Evolutionary conservation across 495 filamentous ascomycete genomes (phyloP), one percentile per base, ranked within the genome.

Genomic region (Tuber melanosporum): DNA sequence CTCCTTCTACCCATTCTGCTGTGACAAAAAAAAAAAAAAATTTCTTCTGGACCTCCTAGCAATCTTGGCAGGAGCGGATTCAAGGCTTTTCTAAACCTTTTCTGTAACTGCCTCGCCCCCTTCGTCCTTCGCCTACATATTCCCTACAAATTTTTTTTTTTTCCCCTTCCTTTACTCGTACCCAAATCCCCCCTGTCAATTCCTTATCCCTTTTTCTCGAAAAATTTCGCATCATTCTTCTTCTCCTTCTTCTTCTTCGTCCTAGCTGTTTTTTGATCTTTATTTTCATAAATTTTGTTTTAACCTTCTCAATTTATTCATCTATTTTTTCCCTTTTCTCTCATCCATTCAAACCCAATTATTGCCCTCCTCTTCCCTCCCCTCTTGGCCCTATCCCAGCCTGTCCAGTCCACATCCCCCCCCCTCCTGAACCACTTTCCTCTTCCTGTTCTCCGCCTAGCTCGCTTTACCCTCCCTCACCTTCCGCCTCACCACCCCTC

Each of bases 311-410:
- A 57, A 73, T 52, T 71, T 71, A 72, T 71, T 75, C 82, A 14
- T 66, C 43, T 71, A 76, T 73, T 73, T 75, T 71, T 49, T 74
- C 74, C 72, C 57, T 69, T 47, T 71, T 72, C 43, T 78, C 71
- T 73, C 81, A 76, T 69, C 70, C 41, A 75, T 39, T 62, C 52
- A 71, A 76, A 76, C 81, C 73, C 73, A 52, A 71, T 82, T 71
- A 73, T 75, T 82, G 74, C 75, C 75, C 69, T 76, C 74, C 75
- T 46, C 70, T 73, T 71, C 74, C 78, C 69, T 45, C 73, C 75
- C 79, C 75, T 82, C 79, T 76, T 75, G 79, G 76, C 74, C 66
- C 76, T 74, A 79, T 74, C 77, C 71, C 75, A 73, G 77, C 75
- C 72, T 76, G 74, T 78, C 71, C 77, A 77, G 75, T 74, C 57